Evolutionary conservation across 768 basidiomycete genomes (phyloP), one percentile per base, ranked within the genome.

Genomic region (Phaffia australis): DNA sequence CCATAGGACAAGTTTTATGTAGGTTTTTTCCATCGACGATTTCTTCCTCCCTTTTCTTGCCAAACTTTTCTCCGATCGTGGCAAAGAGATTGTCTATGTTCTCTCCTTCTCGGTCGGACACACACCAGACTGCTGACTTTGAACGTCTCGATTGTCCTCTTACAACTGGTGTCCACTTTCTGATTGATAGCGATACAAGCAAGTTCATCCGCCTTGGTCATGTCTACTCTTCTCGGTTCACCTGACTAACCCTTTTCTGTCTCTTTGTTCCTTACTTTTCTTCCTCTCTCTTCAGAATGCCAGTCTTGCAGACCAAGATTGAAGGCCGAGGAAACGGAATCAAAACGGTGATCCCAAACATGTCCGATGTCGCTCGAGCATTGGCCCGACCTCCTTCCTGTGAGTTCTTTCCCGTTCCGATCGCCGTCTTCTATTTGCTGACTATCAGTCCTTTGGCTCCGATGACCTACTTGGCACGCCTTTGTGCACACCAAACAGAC

Each of bases 321-420:
- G 95, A 99, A 79, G 95, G 95, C 73, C 93, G 92, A 78, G 95
- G 95, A 69, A 99, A 99, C 76, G 95, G 95, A 73, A 98, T 99
- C 79, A 99, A 99, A 81, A 99, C 95, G 56, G 93, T 99, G 74
- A 79, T 97, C 63, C 93, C 93, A 23, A 99, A 99, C 79, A 97
- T 99, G 91, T 84, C 89, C 68, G 95, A 98, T 77, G 87, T 99
- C 71, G 90, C 94, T 57, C 87, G 90, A 70, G 92, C 95, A 55
- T 84, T 99, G 71, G 89, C 86, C 74, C 87, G 95, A 66, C 94
- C 94, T 68, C 88, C 95, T 30, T 83, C 92, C 52, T 82, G 80
- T 80, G 64, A 71, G 51, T 68, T 25, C n/a, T 16, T 63, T 25
- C 47, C 32, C n/a, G 11, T 42, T 42, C 11, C 11, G 16, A 54